Evolutionary conservation across 352 stramenopile species (phyloP).

Genomic region (Phytophthora kernoviae): DNA sequence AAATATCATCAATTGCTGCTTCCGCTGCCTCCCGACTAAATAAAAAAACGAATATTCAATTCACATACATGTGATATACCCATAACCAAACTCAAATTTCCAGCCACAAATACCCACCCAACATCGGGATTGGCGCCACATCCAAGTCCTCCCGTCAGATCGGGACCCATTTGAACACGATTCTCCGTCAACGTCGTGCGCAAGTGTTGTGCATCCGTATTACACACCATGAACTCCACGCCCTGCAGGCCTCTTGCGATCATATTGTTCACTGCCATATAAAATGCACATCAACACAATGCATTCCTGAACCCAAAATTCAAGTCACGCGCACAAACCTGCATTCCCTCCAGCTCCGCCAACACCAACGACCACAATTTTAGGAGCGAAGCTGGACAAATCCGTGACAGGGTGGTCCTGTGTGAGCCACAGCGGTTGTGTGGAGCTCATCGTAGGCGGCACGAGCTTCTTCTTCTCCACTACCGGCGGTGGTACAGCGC

Average conservation of each 20-base stretch:
- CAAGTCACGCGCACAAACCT: constrained; percentile 29
- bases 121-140: constrained; percentile 86
- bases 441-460: constrained; percentile 49
- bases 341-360: constrained; percentile 90
- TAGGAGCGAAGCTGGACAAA: constrained; percentile 78
- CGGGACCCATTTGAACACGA: constrained; percentile 88
- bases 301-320: neutral
- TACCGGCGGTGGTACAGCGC: constrained; percentile 1
- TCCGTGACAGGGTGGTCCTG: constrained; percentile 67
- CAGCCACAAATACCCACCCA: constrained; percentile 37
- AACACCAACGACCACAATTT: constrained; percentile 88
- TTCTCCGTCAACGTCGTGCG: constrained; percentile 91
- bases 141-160: constrained; percentile 82
- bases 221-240: constrained; percentile 91
- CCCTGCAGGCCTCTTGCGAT: constrained; percentile 82
- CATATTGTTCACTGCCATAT: constrained; percentile 85
- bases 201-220: constrained; percentile 92
- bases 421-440: constrained; percentile 79
- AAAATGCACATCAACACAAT: constrained; percentile 1
- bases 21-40: constrained; percentile 75
- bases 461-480: constrained; percentile 46
- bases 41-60: neutral
- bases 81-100: neutral
- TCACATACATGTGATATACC: neutral
- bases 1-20: constrained; percentile 81